Base-by-base conservation (phyloP, 805 yeast genomes). In the Saturnispora hagleri region DNA sequence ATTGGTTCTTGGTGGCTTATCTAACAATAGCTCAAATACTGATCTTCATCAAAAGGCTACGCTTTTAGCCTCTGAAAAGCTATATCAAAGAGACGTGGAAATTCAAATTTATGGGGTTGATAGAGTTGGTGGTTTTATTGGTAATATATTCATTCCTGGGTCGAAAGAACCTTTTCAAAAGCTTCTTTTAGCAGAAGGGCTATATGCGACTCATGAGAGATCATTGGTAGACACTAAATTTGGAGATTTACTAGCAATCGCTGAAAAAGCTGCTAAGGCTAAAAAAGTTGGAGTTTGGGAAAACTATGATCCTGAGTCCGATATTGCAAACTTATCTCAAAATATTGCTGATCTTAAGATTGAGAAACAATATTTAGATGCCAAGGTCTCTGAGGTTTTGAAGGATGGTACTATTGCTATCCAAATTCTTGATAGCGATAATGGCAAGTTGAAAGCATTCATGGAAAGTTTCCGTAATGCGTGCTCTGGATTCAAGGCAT, bases 81-180 rank as follows among this genome's bases (percentile, higher is more conserved):
- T 77, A 48, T 71, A 80, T 64, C 96, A 88, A 69, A 77, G 89
- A 62, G 87, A 82, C 55, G 86, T 88, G 43, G 81, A 77, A 56
- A 70, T 88, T 56, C 84, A 83, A 50, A 76, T 88, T 20, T 78
- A 78, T 57, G 82, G 78, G 52, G 77, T 78, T 49, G 96, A 89
- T 64, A 85, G 81, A 62, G 73, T 82, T 51, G 96, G 96, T 53
- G 87, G 86, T 0, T 89, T 89, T 61, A 79, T 86, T 61, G 93
- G 95, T 46, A 79, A 81, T 60, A 60, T 86, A 48, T 84, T 70
- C 62, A 60, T 79, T 10, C 76, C 75, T 13, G 74, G 79, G 2
- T 72, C 71, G 44, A 70, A 72, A 31, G 58, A 64, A 33, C 89
- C 88, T 22, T 73, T 80, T 55, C 90, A 84, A 59, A 69, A 74